phyloP scores from a whole-genome alignment of 2,329 filamentous ascomycete species.

The Botrytis paeoniae region DNA sequence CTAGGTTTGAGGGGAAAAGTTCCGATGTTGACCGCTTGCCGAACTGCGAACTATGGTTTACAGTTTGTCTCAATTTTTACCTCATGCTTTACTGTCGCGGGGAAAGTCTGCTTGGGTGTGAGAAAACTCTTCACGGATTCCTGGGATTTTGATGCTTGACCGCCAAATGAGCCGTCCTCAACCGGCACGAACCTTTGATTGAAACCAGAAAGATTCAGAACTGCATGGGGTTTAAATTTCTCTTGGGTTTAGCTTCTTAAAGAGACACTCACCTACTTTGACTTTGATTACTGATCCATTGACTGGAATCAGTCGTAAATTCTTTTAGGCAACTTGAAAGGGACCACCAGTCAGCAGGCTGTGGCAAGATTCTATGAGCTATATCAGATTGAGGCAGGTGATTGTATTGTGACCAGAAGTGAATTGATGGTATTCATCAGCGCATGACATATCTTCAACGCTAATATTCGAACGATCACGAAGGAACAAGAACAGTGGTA shows the following conservation, averaged over 20 bases:
- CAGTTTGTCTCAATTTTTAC: not conserved
- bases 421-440: not conserved
- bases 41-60: not conserved
- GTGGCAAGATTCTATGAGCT: not conserved
- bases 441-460: not conserved
- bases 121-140: conserved; percentile 1
- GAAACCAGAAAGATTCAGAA: not conserved
- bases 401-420: not conserved
- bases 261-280: not conserved
- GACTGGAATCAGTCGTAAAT: not conserved
- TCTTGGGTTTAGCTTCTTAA: not conserved
- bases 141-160: not conserved
- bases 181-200: not conserved
- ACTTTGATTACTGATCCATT: not conserved
- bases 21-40: conserved; percentile 2
- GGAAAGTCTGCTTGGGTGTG: conserved; percentile 5
- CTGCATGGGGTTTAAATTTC: not conserved
- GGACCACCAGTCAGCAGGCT: not conserved
- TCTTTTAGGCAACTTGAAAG: not conserved
- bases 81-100: conserved; percentile 4
- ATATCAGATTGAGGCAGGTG: not conserved
- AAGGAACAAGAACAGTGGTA: not conserved
- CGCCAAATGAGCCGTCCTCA: conserved; percentile 2
- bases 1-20: conserved; percentile 1
- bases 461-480: not conserved